Evolutionary conservation across 2,329 filamentous ascomycete species (phyloP), one percentile per base, ranked within the genome.

Genomic region (Beauveria bassiana): DNA sequence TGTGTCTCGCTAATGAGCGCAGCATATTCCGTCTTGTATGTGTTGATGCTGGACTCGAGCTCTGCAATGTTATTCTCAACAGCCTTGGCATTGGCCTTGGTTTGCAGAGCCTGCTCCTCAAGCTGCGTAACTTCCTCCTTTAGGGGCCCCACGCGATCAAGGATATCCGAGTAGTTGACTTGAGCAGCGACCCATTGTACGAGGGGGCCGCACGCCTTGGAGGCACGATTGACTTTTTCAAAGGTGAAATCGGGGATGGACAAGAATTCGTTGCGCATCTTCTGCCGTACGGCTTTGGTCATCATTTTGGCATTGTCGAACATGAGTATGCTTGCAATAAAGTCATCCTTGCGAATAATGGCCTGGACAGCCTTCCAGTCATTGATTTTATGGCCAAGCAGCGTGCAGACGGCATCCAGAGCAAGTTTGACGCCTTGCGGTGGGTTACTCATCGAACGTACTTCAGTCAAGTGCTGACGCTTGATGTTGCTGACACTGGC

Each of bases 401-500:
- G 78, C 0, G 93, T 95, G 78, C 95, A 98, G 6, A 99, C 96
- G n/a, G 95, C 91, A 72, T 98, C 93, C 62, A 99, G 82, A 2
- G 95, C 91, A 68, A 98, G 85, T 70, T 91, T 88, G 68, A 99
- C 96, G 80, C 92, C 91, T 67, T 86, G 82, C 9, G 95, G 95
- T 7, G 95, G 95, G 69, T 91, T 96, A 66, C 87, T 86, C 95
- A 99, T 98, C 66, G 93, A 96, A 71, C 95, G 87, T 56, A 99
- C 93, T 86, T 99, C 95, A 14, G 93, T 97, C 66, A 99, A 82
- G 74, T 99, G 95, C 73, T 96, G 92, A 71, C 90, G 87, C 80
- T 98, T 99, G 79, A 99, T 99, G 79, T 96, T 97, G 79, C 90
- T 95, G 74, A 99, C 96, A 76, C 93, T 97, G 73, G 92, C 91